phyloP scores from a whole-genome alignment of 352 stramenopile genomes.

The Pythium apleroticum region DNA sequence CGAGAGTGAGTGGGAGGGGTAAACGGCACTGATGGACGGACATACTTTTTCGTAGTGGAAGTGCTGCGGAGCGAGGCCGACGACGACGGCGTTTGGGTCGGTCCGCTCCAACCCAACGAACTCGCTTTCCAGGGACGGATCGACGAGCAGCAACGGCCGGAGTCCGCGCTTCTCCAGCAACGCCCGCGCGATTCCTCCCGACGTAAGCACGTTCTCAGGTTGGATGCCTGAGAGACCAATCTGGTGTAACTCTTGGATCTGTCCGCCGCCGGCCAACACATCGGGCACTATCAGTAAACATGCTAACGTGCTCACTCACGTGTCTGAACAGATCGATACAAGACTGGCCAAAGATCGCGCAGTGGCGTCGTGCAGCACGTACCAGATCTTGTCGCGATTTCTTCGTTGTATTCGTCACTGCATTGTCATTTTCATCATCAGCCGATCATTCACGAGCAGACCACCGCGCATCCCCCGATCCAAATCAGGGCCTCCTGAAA shows the following conservation, averaged over 20 bases:
- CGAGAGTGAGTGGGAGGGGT: not conserved
- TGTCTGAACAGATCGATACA: not conserved
- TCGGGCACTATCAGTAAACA: not conserved
- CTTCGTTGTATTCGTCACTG: constrained; percentile 75
- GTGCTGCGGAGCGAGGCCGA: constrained; percentile 44
- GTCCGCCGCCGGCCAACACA: not conserved
- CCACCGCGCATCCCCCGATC: not conserved
- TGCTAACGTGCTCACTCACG: not conserved
- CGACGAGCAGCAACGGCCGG: constrained; percentile 47
- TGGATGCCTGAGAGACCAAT: constrained; percentile 46
- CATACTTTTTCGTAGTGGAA: constrained; percentile 61
- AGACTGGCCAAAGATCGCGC: not conserved
- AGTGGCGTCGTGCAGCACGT: not conserved
- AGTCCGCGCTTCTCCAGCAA: constrained; percentile 38
- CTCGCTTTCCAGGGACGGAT: constrained; percentile 44
- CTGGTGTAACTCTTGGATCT: constrained; percentile 46
- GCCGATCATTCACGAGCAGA: not conserved
- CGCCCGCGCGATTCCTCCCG: constrained; percentile 40
- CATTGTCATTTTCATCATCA: constrained; percentile 1
- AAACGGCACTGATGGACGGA: not conserved
- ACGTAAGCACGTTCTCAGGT: constrained; percentile 43
- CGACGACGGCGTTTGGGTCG: constrained; percentile 59
- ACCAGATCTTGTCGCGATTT: constrained; percentile 51
- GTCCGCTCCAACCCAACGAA: constrained; percentile 39
- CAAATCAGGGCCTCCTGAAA: constrained; percentile 5